Percentiles rank a stretch among this genome's conserved stretches.
phyloP scores from a whole-genome alignment of 139 green algal genomes.

The Coccomyxa sp. region DNA sequence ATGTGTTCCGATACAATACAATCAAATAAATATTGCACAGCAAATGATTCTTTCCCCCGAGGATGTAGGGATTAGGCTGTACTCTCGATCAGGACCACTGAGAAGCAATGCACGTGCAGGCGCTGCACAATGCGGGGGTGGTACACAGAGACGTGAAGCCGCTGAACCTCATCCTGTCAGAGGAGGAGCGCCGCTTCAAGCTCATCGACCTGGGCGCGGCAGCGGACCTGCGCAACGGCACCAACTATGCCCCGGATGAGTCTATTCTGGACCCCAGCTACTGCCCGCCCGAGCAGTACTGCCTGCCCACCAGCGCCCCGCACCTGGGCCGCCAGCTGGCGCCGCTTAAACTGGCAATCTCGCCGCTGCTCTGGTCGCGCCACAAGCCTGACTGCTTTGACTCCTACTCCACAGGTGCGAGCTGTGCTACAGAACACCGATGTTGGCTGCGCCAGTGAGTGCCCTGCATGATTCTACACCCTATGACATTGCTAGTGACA shows the following conservation, averaged over 20 bases:
- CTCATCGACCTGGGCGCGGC: constrained; percentile 72
- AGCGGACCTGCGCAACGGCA: constrained; percentile 80
- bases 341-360: constrained; percentile 47
- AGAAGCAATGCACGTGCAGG: too few relatives aligned
- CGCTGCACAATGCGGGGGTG: constrained; percentile 75
- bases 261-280: constrained; percentile 87
- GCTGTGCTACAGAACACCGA: too few relatives aligned
- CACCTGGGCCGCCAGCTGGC: constrained; percentile 45
- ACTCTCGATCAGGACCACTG: too few relatives aligned
- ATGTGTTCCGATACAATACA: too few relatives aligned
- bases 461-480: too few relatives aligned
- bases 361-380: constrained; percentile 81
- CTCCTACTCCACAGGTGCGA: constrained; percentile 61
- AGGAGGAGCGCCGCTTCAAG: constrained; percentile 51
- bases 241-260: constrained; percentile 86
- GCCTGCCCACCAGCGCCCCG: constrained; percentile 75
- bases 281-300: constrained; percentile 81
- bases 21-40: too few relatives aligned
- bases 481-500: too few relatives aligned
- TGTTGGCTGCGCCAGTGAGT: too few relatives aligned
- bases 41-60: too few relatives aligned
- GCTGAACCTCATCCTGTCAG: constrained; percentile 80
- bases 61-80: too few relatives aligned
- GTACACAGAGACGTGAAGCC: constrained; percentile 95
- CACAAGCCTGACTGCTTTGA: constrained; percentile 88